A percentile compares a stretch with the other conserved stretches of the same genome.
Conservation (phyloP, 148 eudicot genomes). For the Persicaria maculosa region DNA sequence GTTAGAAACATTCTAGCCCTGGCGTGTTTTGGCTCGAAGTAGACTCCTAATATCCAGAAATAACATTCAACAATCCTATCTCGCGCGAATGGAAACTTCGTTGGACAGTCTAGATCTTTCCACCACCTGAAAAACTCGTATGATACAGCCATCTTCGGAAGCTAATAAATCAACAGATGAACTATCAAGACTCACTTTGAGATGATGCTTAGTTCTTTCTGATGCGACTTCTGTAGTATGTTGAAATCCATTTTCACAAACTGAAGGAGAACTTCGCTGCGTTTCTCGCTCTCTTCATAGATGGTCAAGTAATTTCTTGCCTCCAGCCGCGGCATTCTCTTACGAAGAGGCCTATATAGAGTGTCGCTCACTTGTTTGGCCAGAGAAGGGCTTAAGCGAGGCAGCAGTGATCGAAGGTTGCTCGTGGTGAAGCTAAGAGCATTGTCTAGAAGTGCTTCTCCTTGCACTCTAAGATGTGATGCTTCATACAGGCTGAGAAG, state of each 20-base stretch:
- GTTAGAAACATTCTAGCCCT: conserved; percentile 10
- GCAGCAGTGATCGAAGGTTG: conserved; percentile 8
- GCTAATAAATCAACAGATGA: background rate
- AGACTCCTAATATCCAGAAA: background rate
- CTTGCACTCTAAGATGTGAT: conserved; percentile 23
- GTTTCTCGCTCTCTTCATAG: conserved; percentile 20
- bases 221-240: conserved; percentile 25
- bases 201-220: conserved; percentile 19
- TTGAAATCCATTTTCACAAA: conserved; percentile 34
- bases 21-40: background rate
- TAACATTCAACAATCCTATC: background rate
- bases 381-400: conserved; percentile 8
- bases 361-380: conserved; percentile 20
- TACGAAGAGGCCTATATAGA: conserved; percentile 20
- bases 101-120: background rate
- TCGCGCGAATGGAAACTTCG: background rate
- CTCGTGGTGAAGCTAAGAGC: conserved; percentile 24
- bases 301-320: conserved; percentile 22
- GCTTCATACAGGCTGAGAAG: conserved; percentile 41
- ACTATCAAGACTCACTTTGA: background rate
- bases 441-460: conserved; percentile 27
- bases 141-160: background rate
- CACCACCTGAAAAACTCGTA: background rate
- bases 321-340: conserved; percentile 18
- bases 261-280: conserved; percentile 18